Base-by-base conservation (phyloP, 306 rosid genomes). In the Prunus salicina region DNA sequence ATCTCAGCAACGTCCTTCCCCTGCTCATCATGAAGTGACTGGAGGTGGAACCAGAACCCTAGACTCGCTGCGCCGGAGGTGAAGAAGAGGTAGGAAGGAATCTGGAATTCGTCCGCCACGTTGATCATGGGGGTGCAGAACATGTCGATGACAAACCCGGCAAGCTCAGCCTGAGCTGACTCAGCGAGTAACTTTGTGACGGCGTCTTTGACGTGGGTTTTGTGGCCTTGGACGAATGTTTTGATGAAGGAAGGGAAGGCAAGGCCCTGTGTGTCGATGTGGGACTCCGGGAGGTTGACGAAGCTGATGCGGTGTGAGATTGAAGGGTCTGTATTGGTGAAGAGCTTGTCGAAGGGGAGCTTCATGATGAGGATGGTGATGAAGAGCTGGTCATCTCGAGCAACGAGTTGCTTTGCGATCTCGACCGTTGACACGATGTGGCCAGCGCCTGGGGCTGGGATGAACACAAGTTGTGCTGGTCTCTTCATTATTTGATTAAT, bases 381-480 rank as follows among this genome's bases (percentile, higher is more conserved):
- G 15, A 24, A 71, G 76, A 89, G 79, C 30, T 78, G 74, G 56
- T 72, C 45, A 22, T 86, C 84, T 27, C 83, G 88, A 25, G 79
- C 14, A 7, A 84, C 18, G 15, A 89, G 88, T 64, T 79, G 83
- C 75, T 89, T 89, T 0, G 90, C 89, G 5, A 91, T 75, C 84
- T 89, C 89, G 0, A 85, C 63, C 2, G 74, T 50, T 15, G 95
- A 64, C 0, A n/a, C 70, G 1, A 88, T 61, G 76, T 89, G 95
- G 53, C 97, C 83, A 0, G 22, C 28, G 1, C 81, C 90, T 0
- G 88, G 85, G 45, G 3, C 3, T 3, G 88, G 93, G 27, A 89
- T 77, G 67, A 89, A 80, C 64, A 89, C 87, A 5, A 91, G 22
- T 56, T 79, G 81, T 24, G 83, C 72, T 30, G 83, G 71, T 28